Evolutionary conservation across 2,329 filamentous ascomycete genomes (phyloP), one percentile per base, ranked within the genome.

Genomic region (Fusarium pseudoanthophilum): DNA sequence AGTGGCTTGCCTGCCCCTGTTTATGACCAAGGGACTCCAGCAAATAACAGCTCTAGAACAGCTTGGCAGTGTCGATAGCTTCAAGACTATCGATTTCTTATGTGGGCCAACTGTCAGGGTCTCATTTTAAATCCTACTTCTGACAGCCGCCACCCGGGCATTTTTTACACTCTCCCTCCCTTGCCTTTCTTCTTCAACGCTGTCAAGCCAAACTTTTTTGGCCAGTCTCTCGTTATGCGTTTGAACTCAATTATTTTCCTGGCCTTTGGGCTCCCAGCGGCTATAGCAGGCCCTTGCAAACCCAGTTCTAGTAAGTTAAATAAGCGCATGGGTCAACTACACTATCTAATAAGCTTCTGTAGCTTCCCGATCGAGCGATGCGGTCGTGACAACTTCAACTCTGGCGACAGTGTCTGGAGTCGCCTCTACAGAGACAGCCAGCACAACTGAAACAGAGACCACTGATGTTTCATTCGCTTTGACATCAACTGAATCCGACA

Each of bases 11-110:
- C 13, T 21, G 32, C 49, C 34, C 49, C 34, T 53, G 49, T 21
- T 15, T 15, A 9, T 15, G 0, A 21, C 9, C 20, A 7, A 46
- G 9, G 0, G 9, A 8, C 24, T 14, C 18, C 3, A 53, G 11
- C 10, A 37, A 26, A 39, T 8, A 28, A 26, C 32, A 26, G 32
- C 24, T 53, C 34, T 37, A 16, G 24, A 28, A 28, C n/a, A 15
- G 16, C 34, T 37, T 53, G 7, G 34, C 34, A 53, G 24, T 24
- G 11, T 15, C 24, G 13, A 53, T 53, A 39, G 51, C 14, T 28
- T 37, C 24, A 14, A 13, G 11, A 53, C 51, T 39, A 53, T 53
- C 24, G 51, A 53, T 37, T 53, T 28, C 11, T 21, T 2, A 36
- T 14, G 34, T 53, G 51, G 51, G 18, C 6, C 5, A 21, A 6